phyloP scores from a whole-genome alignment of 1,139 yeast genomes.

The Yamadazyma membranifaciens region DNA sequence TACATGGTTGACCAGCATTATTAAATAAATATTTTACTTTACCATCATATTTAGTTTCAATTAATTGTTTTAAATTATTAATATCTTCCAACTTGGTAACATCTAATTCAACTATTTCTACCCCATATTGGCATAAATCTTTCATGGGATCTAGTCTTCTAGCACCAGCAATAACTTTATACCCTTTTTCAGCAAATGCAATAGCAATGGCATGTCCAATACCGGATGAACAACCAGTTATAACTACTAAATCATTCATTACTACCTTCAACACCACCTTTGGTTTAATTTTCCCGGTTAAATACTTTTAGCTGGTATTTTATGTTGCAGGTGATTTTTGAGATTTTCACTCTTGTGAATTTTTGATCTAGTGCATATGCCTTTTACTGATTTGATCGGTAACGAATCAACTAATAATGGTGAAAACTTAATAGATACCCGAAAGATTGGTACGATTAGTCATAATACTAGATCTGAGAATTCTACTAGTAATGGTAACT shows the following conservation, averaged over 20 bases:
- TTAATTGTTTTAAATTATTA: conserved; percentile 36
- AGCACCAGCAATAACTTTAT: conserved; percentile 62
- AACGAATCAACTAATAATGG: no score
- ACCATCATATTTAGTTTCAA: conserved; percentile 35
- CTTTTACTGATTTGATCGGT: no score
- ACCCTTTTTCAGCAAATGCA: conserved; percentile 63
- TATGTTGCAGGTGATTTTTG: no score
- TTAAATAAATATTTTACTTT: conserved; percentile 61
- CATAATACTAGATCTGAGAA: no score
- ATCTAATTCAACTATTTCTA: conserved; percentile 25
- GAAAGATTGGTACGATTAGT: no score
- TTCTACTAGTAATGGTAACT: no score
- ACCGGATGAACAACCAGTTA: conserved; percentile 84
- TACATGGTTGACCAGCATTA: conserved; percentile 63
- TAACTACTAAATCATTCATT: conserved; percentile 36
- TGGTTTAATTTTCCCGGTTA: no score
- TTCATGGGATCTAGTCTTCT: conserved; percentile 65
- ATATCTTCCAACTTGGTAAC: conserved; percentile 57
- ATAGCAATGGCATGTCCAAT: conserved; percentile 69
- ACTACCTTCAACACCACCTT: neutral
- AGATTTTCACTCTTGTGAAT: no score
- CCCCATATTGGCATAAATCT: conserved; percentile 42
- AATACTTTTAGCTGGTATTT: no score
- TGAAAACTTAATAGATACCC: no score
- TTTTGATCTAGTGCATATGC: no score